Evolutionary conservation across 2,329 filamentous ascomycete species (phyloP), one percentile per base, ranked within the genome.

Genomic region (Trichophyton rubrum): DNA sequence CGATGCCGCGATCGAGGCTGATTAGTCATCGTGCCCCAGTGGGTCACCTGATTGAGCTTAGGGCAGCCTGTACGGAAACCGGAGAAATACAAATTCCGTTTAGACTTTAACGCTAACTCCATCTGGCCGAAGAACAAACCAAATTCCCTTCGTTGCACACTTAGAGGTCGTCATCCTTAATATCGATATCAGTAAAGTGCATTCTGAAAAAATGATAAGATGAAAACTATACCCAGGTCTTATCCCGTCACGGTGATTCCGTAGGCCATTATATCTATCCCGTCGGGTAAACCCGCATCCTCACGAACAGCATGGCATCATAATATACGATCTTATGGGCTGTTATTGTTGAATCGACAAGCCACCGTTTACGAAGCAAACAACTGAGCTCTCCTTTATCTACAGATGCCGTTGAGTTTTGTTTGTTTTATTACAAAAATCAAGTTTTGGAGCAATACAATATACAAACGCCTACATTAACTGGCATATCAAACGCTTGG

Each of bases 361-460:
- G 24, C 49, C 8, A 35, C 1, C 22, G 3, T 30, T 20, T 22
- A 20, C 13, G 22, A 13, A 55, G 51, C 51, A 55, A 55, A 55
- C 51, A 55, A 38, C 3, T 4, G 5, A 24, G 8, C 27, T 15
- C 7, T 6, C 3, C 5, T 55, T 35, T 2, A 35, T 3, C n/a
- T 9, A 3, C 15, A 9, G 24, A 6, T 17, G 3, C 38, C n/a
- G 13, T n/a, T 3, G 13, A 13, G 5, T 22, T 9, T 55, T 55
- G 51, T 55, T 55, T 55, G 51, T 27, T 13, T 38, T 38, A 27
- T 17, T 38, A 8, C 27, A 15, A 35, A 35, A 35, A 55, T 27
- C 51, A 55, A 35, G 51, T 33, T 55, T 55, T 55, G 27, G n/a
- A 55, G 51, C 51, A 55, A 33, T 35, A 55, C 27, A 55, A 33